Conservation (phyloP, 768 basidiomycete species). For the Pluteus cervinus region DNA sequence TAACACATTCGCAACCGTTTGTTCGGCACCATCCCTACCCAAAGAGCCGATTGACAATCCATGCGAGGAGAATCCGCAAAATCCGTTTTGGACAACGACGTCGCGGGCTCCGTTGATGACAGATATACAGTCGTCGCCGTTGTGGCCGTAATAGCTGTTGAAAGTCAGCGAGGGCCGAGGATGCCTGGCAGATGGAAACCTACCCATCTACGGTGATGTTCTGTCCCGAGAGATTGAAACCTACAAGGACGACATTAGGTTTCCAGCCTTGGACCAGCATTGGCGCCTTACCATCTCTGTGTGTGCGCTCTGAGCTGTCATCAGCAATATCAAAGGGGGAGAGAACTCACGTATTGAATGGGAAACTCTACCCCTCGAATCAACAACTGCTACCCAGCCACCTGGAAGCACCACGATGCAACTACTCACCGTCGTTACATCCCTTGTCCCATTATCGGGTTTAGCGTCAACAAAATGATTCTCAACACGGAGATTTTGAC, state of each 20-base stretch:
- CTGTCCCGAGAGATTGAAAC: slow-evolving; percentile 31
- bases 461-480: slow-evolving; percentile 35
- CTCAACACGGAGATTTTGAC: slow-evolving; percentile 29
- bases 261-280: not conserved
- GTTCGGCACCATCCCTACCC: slow-evolving; percentile 31
- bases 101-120: slow-evolving; percentile 39
- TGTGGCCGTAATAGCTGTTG: slow-evolving; percentile 32
- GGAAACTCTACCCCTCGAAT: slow-evolving; percentile 25
- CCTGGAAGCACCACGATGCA: not conserved
- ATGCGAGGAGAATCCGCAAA: slow-evolving; percentile 41
- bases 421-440: slow-evolving; percentile 24
- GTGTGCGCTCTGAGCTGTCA: not conserved
- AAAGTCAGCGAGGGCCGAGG: not conserved
- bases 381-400: not conserved
- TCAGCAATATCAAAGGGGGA: not conserved
- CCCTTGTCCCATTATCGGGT: slow-evolving; percentile 32
- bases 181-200: no score
- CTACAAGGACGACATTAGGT: slow-evolving; percentile 6
- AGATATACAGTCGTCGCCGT: slow-evolving; percentile 45
- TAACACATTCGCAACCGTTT: slow-evolving; percentile 36
- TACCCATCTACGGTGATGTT: slow-evolving; percentile 35
- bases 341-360: slow-evolving; percentile 35
- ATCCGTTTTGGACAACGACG: slow-evolving; percentile 38
- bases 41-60: slow-evolving; percentile 43
- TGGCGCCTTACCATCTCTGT: slow-evolving; percentile 17